These are phyloP conservation scores for Colletotrichum lini DNA, from an alignment of 2,329 filamentous ascomycete genomes.

Conservation along the genomic window DNA sequence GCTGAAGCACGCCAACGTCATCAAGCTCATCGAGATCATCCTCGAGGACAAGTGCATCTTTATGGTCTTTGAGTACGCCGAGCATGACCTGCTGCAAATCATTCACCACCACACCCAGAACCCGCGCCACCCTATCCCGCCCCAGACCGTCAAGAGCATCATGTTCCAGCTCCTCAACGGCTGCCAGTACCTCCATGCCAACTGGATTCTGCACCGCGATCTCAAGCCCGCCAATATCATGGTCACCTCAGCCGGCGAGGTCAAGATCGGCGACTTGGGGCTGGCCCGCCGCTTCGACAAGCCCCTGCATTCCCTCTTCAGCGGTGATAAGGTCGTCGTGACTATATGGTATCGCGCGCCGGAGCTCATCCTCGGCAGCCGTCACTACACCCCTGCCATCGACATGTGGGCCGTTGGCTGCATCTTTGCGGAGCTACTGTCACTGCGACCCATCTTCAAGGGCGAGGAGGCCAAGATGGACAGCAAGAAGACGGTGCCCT, in stretches of 20 bases:
- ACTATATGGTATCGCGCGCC: slow-evolving; percentile 99
- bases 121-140: slow-evolving; percentile 88
- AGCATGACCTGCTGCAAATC: slow-evolving; percentile 97
- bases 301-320: slow-evolving; percentile 90
- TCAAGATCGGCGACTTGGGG: slow-evolving; percentile 95
- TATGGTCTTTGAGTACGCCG: slow-evolving; percentile 99
- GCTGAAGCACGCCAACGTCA: slow-evolving; percentile 88
- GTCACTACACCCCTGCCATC: slow-evolving; percentile 97
- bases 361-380: slow-evolving; percentile 89
- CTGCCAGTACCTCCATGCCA: slow-evolving; percentile 92
- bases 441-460: slow-evolving; percentile 95
- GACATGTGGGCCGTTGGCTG: slow-evolving; percentile 98
- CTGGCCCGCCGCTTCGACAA: slow-evolving; percentile 95
- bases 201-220: slow-evolving; percentile 97
- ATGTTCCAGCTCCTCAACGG: slow-evolving; percentile 97
- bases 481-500: slow-evolving; percentile 96
- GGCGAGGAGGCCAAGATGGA: slow-evolving; percentile 99
- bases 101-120: slow-evolving; percentile 97
- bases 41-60: slow-evolving; percentile 99
- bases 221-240: slow-evolving; percentile 99
- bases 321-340: slow-evolving; percentile 97
- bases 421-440: slow-evolving; percentile 95
- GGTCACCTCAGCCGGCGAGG: slow-evolving; percentile 90
- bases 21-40: slow-evolving; percentile 94
- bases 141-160: slow-evolving; percentile 90